These are phyloP conservation scores for Cyathus striatus DNA, from an alignment of 768 basidiomycete species.

Conservation along the genomic window DNA sequence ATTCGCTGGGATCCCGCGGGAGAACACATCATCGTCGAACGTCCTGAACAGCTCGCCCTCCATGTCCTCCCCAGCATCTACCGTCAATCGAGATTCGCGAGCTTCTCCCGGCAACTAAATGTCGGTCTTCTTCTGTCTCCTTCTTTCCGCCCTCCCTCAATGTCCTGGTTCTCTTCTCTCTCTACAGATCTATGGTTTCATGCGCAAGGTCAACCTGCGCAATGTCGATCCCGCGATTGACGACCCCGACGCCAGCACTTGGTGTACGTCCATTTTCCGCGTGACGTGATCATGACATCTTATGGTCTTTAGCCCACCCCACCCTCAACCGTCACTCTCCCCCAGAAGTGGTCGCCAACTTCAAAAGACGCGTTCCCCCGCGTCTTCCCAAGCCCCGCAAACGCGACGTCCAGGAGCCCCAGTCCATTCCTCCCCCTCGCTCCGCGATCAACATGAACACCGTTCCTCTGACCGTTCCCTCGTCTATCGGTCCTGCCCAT, in stretches of 20 bases:
- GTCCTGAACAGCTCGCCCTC: slow-evolving; percentile 88
- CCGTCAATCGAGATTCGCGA: slow-evolving; percentile 94
- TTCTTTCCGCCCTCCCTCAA: slow-evolving; percentile 19
- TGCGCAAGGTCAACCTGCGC: slow-evolving; percentile 95
- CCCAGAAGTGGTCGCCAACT: slow-evolving; percentile 86
- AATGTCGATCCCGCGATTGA: slow-evolving; percentile 94
- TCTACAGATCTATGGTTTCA: slow-evolving; percentile 99
- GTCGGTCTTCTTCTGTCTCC: slow-evolving; percentile 46
- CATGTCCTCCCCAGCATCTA: slow-evolving; percentile 93
- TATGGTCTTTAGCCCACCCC: slow-evolving; percentile 63
- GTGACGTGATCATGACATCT: no score
- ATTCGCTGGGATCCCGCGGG: slow-evolving; percentile 94
- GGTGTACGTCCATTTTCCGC: slow-evolving; percentile 63
- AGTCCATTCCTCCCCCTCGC: slow-evolving; percentile 69
- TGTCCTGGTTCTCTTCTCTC: slow-evolving; percentile 16
- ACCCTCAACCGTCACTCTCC: slow-evolving; percentile 89
- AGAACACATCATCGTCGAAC: slow-evolving; percentile 92
- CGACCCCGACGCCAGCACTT: slow-evolving; percentile 94
- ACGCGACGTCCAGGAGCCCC: slow-evolving; percentile 66
- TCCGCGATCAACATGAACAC: slow-evolving; percentile 69
- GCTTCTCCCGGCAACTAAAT: slow-evolving; percentile 96
- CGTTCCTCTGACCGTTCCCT: slow-evolving; percentile 61
- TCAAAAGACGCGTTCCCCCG: slow-evolving; percentile 93
- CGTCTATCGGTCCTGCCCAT: slow-evolving; percentile 35
- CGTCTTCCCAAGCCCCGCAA: slow-evolving; percentile 86